Conservation (phyloP, 345 rosid species). For the Isatis tinctoria region DNA sequence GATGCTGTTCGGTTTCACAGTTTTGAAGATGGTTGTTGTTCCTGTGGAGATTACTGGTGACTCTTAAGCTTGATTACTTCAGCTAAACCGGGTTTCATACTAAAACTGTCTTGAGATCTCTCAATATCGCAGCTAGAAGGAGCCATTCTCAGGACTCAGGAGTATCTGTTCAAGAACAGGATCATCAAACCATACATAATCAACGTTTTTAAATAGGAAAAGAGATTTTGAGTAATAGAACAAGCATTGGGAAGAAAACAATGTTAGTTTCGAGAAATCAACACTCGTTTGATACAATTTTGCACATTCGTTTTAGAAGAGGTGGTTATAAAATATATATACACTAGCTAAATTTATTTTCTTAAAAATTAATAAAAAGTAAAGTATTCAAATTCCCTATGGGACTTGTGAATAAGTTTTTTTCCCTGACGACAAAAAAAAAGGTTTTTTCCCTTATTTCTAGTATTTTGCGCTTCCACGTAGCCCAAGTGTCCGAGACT, state of each 20-base stretch:
- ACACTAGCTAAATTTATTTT: too few relatives aligned
- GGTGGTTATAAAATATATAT: too few relatives aligned
- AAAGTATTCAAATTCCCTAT: too few relatives aligned
- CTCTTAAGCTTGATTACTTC: not conserved
- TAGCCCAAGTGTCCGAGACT: not conserved
- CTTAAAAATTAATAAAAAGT: too few relatives aligned
- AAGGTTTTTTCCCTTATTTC: too few relatives aligned
- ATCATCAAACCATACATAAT: conserved; percentile 29
- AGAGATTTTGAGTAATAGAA: not conserved
- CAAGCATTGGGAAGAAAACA: not conserved
- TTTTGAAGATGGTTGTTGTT: conserved; percentile 62
- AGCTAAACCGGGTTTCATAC: not conserved
- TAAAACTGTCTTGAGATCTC: conserved; percentile 43
- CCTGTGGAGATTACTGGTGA: conserved; percentile 72
- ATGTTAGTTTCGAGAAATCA: too few relatives aligned
- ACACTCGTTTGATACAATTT: too few relatives aligned
- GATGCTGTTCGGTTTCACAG: conserved; percentile 82
- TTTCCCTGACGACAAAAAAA: too few relatives aligned
- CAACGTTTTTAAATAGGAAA: not conserved
- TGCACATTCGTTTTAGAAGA: too few relatives aligned
- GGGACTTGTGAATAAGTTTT: too few relatives aligned
- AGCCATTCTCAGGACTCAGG: not conserved
- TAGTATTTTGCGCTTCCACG: not conserved
- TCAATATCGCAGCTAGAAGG: conserved; percentile 58
- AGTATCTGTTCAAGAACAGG: conserved; percentile 33